Evolutionary conservation across 2,329 filamentous ascomycete genomes (phyloP).

Genomic region (Colletotrichum sp.): DNA sequence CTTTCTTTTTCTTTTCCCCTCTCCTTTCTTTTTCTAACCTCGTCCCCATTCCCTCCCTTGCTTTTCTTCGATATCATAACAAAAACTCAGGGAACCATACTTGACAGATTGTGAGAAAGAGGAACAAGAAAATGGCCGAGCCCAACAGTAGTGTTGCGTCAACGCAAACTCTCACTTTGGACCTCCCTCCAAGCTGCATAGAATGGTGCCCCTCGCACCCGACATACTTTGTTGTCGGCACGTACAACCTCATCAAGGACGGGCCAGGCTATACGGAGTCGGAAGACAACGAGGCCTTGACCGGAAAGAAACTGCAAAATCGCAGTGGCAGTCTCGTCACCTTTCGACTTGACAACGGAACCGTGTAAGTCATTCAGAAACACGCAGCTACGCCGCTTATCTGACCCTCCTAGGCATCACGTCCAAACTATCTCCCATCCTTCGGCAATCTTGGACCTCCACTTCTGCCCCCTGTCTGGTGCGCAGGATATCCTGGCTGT

Average conservation of each 20-base stretch:
- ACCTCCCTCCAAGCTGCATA: constrained; percentile 79
- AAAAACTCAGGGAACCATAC: not conserved
- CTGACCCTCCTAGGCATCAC: constrained; percentile 45
- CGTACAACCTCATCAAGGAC: constrained; percentile 74
- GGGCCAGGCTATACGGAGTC: constrained; percentile 13
- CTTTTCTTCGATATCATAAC: not conserved
- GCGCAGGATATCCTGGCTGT: constrained; percentile 66
- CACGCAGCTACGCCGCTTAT: not conserved
- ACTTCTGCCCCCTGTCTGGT: constrained; percentile 68
- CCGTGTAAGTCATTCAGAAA: constrained; percentile 57
- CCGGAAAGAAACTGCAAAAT: constrained; percentile 54
- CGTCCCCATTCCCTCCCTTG: not conserved
- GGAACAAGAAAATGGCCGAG: not conserved
- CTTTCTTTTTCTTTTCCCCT: not conserved
- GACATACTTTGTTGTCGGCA: constrained; percentile 78
- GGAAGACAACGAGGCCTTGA: not conserved
- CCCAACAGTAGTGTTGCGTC: constrained; percentile 37
- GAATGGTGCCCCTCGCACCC: constrained; percentile 70
- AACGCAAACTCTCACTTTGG: constrained; percentile 56
- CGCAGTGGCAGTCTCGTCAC: constrained; percentile 78
- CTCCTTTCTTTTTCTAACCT: not conserved
- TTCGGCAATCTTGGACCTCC: constrained; percentile 83
- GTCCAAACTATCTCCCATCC: constrained; percentile 66
- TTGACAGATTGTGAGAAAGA: not conserved
- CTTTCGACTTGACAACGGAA: constrained; percentile 57